These are phyloP conservation scores for Silene latifolia DNA, from an alignment of 148 eudicot genomes.

Conservation along the genomic window DNA sequence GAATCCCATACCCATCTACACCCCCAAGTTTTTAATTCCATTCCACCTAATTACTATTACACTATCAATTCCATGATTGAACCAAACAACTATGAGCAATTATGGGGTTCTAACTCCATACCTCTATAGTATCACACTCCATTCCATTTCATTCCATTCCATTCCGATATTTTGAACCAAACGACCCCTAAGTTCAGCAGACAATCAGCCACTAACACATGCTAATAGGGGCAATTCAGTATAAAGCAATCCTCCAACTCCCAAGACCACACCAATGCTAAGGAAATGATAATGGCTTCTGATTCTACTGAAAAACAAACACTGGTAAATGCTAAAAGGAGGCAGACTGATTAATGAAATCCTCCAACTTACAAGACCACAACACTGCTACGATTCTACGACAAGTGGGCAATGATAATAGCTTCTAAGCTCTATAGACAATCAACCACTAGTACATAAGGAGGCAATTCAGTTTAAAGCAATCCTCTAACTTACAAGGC, in stretches of 20 bases:
- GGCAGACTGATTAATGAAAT: neutral
- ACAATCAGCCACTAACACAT: neutral
- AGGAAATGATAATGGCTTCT: neutral
- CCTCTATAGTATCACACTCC: too few species aligned
- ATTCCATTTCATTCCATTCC: too few species aligned
- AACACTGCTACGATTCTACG: neutral
- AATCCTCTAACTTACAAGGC: neutral
- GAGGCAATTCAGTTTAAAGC: neutral
- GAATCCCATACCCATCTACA: too few species aligned
- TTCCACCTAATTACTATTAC: too few species aligned
- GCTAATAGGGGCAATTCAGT: neutral
- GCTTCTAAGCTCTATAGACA: neutral
- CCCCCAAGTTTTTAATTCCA: too few species aligned
- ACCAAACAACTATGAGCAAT: too few species aligned
- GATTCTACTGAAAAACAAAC: neutral
- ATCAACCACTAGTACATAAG: slow-evolving; percentile 1
- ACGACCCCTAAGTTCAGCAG: neutral
- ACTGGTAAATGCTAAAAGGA: neutral
- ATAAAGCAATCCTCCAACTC: neutral
- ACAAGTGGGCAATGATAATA: neutral
- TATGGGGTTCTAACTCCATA: too few species aligned
- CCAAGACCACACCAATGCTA: neutral
- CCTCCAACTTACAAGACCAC: neutral
- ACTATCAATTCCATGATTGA: too few species aligned
- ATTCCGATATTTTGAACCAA: too few species aligned